Evolutionary conservation across 164 flowering plant species (phyloP), one percentile per base, ranked within the genome.

Genomic region (Cinnamomum micranthum): DNA sequence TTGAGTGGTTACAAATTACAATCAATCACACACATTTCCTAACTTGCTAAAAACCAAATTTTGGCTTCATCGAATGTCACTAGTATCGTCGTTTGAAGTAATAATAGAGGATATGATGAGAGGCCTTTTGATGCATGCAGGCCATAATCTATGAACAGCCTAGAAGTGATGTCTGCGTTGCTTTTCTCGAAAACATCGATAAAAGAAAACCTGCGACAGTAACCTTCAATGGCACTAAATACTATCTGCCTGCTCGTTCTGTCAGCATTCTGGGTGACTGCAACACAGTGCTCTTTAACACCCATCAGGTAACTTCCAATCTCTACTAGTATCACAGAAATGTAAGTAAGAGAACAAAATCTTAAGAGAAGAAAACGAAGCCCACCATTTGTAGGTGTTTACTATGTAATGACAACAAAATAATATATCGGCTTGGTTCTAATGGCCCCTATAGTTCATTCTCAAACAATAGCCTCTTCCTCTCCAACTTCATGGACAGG

Each of bases 211-310:
- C 81, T 22, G 71, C 76, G 20, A 87, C 84, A 19, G 70, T 85
- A 5, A 80, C 72, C 2, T 96, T 91, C 84, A 84, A 87, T 77
- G 95, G 93, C 11, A 28, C 22, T 0, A 65, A 85, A 9, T 88
- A 86, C 67, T 80, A 65, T 75, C 68, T 96, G 23, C 97, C 99
- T 11, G 78, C 84, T 14, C 88, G 81, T 67, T 96, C 99, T 72
- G 86, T 96, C 64, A 96, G 98, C 84, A 89, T 96, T 77, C 92
- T 96, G 67, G 95, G 97, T 14, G 98, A 94, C 78, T 96, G 99
- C 87, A 89, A 90, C 83, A 94, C 94, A 50, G 94, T 91, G 2
- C 93, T 96, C 71, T 92, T 60, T 87, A 96, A 96, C 78, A 87
- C 94, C 71, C 80, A 79, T 65, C 79, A 62, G 70, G 95, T 94